Percentiles rank a stretch among this genome's conserved stretches.
These are phyloP conservation scores for Corynespora cassiicola DNA, from an alignment of 2,329 filamentous ascomycete species.

Conservation along the genomic window DNA sequence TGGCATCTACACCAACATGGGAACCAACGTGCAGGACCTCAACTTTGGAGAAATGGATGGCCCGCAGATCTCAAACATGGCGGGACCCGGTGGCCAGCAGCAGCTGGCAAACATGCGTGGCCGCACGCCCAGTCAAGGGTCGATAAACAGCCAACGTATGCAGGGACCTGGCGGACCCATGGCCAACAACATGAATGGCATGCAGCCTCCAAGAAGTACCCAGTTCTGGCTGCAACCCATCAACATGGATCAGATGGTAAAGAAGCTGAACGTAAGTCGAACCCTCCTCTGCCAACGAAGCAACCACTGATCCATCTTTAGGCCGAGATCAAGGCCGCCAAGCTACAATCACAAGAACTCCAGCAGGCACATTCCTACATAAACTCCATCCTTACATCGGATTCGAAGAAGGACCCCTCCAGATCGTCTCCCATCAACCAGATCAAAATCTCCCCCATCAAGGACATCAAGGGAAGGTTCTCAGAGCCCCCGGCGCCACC, in stretches of 20 bases:
- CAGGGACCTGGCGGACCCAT: constrained; percentile 63
- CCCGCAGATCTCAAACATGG: constrained; percentile 72
- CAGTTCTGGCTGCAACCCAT: constrained; percentile 88
- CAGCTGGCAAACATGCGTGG: constrained; percentile 71
- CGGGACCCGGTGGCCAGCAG: constrained; percentile 68
- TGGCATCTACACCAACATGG: constrained; percentile 73
- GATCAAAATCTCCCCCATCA: constrained; percentile 55
- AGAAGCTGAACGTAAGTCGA: constrained; percentile 76
- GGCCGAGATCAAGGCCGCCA: constrained; percentile 89
- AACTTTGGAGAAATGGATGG: constrained; percentile 93
- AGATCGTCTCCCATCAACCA: constrained; percentile 53
- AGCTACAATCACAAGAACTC: constrained; percentile 86
- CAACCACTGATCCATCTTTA: constrained; percentile 49
- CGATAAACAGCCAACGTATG: constrained; percentile 69
- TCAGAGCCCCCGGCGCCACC: constrained; percentile 93
- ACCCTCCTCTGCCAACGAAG: too few species aligned
- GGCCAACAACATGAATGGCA: constrained; percentile 60
- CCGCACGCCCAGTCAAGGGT: constrained; percentile 62
- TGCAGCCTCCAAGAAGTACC: constrained; percentile 76
- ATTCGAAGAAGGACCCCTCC: constrained; percentile 61
- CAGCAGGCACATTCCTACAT: constrained; percentile 83
- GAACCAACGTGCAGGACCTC: constrained; percentile 82
- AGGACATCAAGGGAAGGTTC: constrained; percentile 81
- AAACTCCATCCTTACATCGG: constrained; percentile 75
- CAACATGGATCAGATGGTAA: constrained; percentile 93